phyloP scores from a whole-genome alignment of 2,329 filamentous ascomycete genomes.

The Monilinia vaccinii-corymbosi region DNA sequence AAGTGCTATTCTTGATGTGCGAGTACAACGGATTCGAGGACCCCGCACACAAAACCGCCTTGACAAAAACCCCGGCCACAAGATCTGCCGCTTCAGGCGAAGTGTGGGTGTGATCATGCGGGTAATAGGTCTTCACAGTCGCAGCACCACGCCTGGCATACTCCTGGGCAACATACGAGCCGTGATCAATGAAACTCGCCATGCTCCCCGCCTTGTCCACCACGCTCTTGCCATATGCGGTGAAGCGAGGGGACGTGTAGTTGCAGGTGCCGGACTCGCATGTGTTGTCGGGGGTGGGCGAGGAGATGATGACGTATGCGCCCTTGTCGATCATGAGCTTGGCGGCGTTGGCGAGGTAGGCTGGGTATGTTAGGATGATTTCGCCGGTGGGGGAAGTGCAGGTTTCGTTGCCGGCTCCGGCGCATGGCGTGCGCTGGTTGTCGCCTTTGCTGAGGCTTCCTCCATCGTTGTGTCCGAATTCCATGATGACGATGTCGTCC shows the following conservation, averaged over 20 bases:
- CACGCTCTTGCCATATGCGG: constrained; percentile 42
- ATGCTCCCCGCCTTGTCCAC: constrained; percentile 31
- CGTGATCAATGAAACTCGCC: constrained; percentile 49
- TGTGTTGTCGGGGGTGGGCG: constrained; percentile 54
- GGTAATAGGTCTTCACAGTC: constrained; percentile 42
- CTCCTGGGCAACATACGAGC: constrained; percentile 41
- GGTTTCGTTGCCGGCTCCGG: constrained; percentile 39
- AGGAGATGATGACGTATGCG: constrained; percentile 50
- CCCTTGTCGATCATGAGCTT: constrained; percentile 39
- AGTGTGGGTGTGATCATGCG: constrained; percentile 53
- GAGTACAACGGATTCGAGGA: neutral
- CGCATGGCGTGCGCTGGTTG: constrained; percentile 51
- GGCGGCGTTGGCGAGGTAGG: constrained; percentile 24
- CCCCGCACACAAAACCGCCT: neutral
- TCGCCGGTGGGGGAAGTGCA: constrained; percentile 37
- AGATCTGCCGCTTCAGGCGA: constrained; percentile 43
- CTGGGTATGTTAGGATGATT: constrained; percentile 26
- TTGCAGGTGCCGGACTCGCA: constrained; percentile 46
- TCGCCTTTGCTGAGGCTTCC: constrained; percentile 40
- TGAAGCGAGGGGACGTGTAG: constrained; percentile 44
- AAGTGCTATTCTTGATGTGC: neutral
- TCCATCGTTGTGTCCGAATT: constrained; percentile 61
- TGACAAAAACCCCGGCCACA: constrained; percentile 31
- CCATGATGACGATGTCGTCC: constrained; percentile 44
- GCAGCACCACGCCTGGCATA: constrained; percentile 39